These are phyloP conservation scores for Cenococcum geophilum DNA, from an alignment of 495 filamentous ascomycete species.

Conservation along the genomic window DNA sequence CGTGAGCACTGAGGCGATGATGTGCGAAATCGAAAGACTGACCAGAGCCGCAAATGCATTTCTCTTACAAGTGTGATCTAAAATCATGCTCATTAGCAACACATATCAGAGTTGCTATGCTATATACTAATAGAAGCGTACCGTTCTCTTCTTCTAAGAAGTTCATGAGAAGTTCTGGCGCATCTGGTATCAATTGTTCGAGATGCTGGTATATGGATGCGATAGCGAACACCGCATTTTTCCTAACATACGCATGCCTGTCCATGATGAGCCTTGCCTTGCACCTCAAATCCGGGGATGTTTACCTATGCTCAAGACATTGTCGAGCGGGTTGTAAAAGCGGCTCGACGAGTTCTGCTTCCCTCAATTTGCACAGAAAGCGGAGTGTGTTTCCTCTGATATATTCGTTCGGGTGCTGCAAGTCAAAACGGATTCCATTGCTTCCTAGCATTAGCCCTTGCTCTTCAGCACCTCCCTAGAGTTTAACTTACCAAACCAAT, in stretches of 20 bases:
- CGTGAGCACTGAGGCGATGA: neutral
- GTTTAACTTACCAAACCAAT: conserved; percentile 76
- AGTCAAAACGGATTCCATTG: conserved; percentile 95
- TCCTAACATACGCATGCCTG: conserved; percentile 84
- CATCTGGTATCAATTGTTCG: conserved; percentile 88
- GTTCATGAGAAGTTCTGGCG: conserved; percentile 80
- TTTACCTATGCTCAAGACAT: conserved; percentile 47
- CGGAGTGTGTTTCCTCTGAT: conserved; percentile 93
- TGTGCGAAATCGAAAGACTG: neutral
- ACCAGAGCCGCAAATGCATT: conserved; percentile 89
- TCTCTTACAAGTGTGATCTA: conserved; percentile 89
- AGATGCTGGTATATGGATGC: conserved; percentile 90
- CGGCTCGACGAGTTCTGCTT: conserved; percentile 93
- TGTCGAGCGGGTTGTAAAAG: conserved; percentile 83
- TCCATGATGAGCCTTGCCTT: neutral
- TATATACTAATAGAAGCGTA: neutral
- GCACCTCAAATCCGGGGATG: no score
- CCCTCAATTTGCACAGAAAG: conserved; percentile 93
- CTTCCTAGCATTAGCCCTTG: conserved; percentile 42
- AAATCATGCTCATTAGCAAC: neutral
- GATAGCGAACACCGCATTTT: conserved; percentile 94
- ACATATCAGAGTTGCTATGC: neutral
- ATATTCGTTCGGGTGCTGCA: conserved; percentile 98
- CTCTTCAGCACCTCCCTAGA: neutral
- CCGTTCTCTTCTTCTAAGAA: conserved; percentile 82